Evolutionary conservation across 2,329 filamentous ascomycete genomes (phyloP), one percentile per base, ranked within the genome.

Genomic region (Bertia moriformis): DNA sequence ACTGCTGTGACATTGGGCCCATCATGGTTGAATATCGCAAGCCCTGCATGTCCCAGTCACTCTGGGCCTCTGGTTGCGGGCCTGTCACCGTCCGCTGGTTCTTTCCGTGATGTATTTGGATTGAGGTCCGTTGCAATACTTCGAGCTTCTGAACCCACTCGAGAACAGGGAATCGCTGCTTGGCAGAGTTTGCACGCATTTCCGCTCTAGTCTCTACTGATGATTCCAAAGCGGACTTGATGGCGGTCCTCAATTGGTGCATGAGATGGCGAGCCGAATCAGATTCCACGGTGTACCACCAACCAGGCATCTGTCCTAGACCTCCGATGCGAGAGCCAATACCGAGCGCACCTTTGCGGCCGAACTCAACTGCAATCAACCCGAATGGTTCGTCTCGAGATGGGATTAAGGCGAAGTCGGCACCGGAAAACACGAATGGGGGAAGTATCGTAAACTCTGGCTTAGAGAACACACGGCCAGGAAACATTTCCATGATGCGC

Each of bases 221-320:
- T 2, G 73, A 77, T 39, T 62, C 67, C 40, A 81, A 52, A 2
- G 76, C 77, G 38, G 66, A 65, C n/a, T 70, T 58, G 44, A 81
- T 79, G 12, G 76, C 72, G 45, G 66, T 62, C 52, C 71, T 75
- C 60, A 81, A 80, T 50, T 81, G 77, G 36, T 71, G 67, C 40
- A 80, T 60, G 35, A 79, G 56, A 57, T 81, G 76, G 35, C 66
- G 66, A 1, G 74, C 76, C 2, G 71, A 71, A 4, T 67, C 73
- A 0, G 73, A 78, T 51, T 81, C 77, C 40, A 81, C 70, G 0
- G 76, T 79, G 52, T 72, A 81, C 76, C 76, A 81, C 69, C 75
- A 80, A 18, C 77, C 77, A 15, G 77, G 77, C 75, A 81, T 80
- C 49, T 78, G 71, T 14, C 76, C 74, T 17, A 81, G 62, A 41